Evolutionary conservation across 108 stramenopile species (phyloP).

Genomic region (Fragilaria crotonensis): DNA sequence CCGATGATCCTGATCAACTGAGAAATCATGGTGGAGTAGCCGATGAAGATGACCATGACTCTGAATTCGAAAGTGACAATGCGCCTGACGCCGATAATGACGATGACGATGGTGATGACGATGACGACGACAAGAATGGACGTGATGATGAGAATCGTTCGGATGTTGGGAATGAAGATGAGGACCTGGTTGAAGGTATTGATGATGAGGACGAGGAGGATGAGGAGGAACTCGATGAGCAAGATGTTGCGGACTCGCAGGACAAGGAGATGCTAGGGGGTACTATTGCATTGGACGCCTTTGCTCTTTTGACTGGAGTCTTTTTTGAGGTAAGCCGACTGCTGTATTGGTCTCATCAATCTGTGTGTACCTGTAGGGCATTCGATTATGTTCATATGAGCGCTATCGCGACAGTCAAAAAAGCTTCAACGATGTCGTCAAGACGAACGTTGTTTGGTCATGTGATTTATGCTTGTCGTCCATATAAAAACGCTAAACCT

Average conservation of each 20-base stretch:
- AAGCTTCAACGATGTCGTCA: neutral
- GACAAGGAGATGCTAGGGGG: neutral
- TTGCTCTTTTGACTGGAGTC: no score
- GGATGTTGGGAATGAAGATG: slow-evolving; percentile 3
- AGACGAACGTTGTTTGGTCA: neutral
- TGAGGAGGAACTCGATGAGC: neutral
- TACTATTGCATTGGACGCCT: neutral
- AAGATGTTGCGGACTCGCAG: neutral
- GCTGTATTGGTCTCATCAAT: no score
- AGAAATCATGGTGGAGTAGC: no score
- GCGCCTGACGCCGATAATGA: slow-evolving; percentile 1
- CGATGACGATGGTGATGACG: slow-evolving; percentile 6
- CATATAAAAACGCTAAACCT: neutral
- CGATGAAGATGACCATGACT: slow-evolving; percentile 16
- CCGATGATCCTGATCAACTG: no score
- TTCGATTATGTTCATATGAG: no score
- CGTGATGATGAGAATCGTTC: slow-evolving; percentile 2
- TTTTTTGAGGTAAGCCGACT: no score
- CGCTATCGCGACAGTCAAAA: neutral
- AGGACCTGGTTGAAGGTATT: slow-evolving; percentile 1
- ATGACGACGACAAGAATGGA: slow-evolving; percentile 2
- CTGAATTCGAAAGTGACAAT: slow-evolving; percentile 1
- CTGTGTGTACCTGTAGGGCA: no score
- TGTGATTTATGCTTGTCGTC: neutral
- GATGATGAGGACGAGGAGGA: slow-evolving; percentile 6